A percentile compares a stretch with the other conserved stretches of the same genome.
phyloP scores from a whole-genome alignment of 352 stramenopile species.

The Phytopythium montanum region DNA sequence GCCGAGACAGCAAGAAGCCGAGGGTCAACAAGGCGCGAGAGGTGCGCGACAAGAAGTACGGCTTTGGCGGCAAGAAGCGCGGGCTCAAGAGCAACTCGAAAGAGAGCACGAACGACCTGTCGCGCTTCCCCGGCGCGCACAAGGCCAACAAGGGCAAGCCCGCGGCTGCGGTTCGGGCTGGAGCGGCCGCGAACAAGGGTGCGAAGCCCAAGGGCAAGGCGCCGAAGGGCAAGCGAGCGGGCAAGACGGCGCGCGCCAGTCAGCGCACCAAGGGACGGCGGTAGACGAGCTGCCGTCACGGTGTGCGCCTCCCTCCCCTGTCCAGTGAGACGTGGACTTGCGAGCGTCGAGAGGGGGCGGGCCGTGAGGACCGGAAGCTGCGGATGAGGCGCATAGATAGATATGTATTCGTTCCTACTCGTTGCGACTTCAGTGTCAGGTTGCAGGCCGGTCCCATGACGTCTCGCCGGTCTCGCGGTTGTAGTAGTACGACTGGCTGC shows the following conservation, averaged over 20 bases:
- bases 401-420: conserved; percentile 3
- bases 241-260: conserved; percentile 49
- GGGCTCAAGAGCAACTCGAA: conserved; percentile 77
- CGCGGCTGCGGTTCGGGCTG: conserved; percentile 18
- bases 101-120: conserved; percentile 80
- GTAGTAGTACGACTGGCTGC: conserved; percentile 54
- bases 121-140: conserved; percentile 48
- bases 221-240: conserved; percentile 51
- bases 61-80: conserved; percentile 78
- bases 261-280: conserved; percentile 47
- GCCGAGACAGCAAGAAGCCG: conserved; percentile 51
- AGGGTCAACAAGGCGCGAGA: conserved; percentile 67
- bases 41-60: conserved; percentile 79
- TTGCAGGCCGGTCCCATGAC: conserved; percentile 35
- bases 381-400: conserved; percentile 5
- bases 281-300: conserved; percentile 17
- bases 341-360: neutral
- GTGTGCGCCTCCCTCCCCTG: neutral
- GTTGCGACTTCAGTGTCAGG: neutral
- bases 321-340: neutral
- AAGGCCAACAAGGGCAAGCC: conserved; percentile 39
- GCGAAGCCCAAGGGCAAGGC: conserved; percentile 32
- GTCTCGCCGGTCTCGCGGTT: conserved; percentile 61
- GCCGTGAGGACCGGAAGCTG: neutral
- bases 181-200: conserved; percentile 14